Conservation (phyloP, 768 basidiomycete species). For the Russula sp. region DNA sequence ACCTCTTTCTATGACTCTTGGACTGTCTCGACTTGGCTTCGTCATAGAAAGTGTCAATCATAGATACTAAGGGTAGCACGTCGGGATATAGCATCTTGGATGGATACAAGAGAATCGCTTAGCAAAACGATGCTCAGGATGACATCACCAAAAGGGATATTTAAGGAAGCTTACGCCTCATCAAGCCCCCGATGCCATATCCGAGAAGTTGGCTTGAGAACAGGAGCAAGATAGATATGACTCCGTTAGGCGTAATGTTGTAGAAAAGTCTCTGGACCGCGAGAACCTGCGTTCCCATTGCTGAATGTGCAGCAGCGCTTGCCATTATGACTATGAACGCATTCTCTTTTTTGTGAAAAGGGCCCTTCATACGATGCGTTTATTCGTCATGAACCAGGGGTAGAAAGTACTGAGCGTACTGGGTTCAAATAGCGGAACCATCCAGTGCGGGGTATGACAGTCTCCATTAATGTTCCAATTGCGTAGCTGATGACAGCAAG, state of each 20-base stretch:
- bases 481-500: conserved; percentile 46
- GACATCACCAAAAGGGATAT: background rate
- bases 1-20: conserved; percentile 34
- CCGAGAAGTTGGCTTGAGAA: conserved; percentile 37
- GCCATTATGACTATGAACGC: conserved; percentile 55
- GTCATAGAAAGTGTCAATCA: conserved; percentile 46
- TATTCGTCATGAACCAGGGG: background rate
- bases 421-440: conserved; percentile 48
- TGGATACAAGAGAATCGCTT: conserved; percentile 46
- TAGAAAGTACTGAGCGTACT: conserved; percentile 28
- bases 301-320: conserved; percentile 47
- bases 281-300: conserved; percentile 48
- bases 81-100: conserved; percentile 48
- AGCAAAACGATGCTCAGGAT: background rate
- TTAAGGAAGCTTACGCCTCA: conserved; percentile 37
- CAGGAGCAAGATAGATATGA: conserved; percentile 40
- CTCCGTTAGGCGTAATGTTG: conserved; percentile 44
- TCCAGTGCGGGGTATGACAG: conserved; percentile 40
- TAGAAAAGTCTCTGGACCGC: conserved; percentile 44
- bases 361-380: conserved; percentile 33
- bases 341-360: conserved; percentile 57
- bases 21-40: conserved; percentile 30
- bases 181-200: conserved; percentile 50
- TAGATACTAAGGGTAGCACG: conserved; percentile 41
- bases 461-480: conserved; percentile 43